These are phyloP conservation scores for Escovopsis weberi DNA, from an alignment of 2,329 filamentous ascomycete genomes.

Conservation along the genomic window DNA sequence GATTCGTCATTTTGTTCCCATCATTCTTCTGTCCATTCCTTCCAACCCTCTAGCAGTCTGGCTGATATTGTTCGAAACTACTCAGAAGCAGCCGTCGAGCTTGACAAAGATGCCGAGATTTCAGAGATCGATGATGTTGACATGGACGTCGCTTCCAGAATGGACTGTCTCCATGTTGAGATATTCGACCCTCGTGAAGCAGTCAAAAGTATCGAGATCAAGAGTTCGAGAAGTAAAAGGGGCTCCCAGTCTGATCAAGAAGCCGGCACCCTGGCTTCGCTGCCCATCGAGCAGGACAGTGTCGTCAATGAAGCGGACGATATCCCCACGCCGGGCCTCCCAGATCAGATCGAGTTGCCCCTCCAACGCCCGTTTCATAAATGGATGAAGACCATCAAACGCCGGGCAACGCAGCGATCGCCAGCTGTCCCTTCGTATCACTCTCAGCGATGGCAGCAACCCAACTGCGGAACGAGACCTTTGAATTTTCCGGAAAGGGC, in stretches of 20 bases:
- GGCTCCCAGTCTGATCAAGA: background rate
- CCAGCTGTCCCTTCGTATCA: constrained; percentile 1
- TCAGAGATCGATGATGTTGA: constrained; percentile 18
- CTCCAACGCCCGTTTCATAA: constrained; percentile 42
- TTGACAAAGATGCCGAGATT: constrained; percentile 16
- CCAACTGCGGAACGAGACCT: background rate
- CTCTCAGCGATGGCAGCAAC: background rate
- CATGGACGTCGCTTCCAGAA: constrained; percentile 10
- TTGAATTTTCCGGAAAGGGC: constrained; percentile 2
- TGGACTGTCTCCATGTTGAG: constrained; percentile 13
- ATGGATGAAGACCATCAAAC: constrained; percentile 59
- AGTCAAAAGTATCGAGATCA: constrained; percentile 22
- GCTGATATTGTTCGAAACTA: constrained; percentile 3
- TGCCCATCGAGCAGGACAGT: constrained; percentile 12
- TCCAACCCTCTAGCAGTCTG: constrained; percentile 4
- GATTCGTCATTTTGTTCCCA: constrained; percentile 10
- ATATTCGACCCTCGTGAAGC: constrained; percentile 21
- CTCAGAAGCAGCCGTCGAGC: constrained; percentile 13
- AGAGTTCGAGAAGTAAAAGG: constrained; percentile 2
- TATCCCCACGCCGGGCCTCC: constrained; percentile 2
- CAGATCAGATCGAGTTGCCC: constrained; percentile 5
- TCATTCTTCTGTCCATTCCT: constrained; percentile 1
- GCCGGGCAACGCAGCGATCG: constrained; percentile 31
- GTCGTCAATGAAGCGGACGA: background rate
- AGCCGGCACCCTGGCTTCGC: constrained; percentile 9